Evolutionary conservation across 1,284 basidiomycete genomes (phyloP).

Genomic region (Leccinum discolor): DNA sequence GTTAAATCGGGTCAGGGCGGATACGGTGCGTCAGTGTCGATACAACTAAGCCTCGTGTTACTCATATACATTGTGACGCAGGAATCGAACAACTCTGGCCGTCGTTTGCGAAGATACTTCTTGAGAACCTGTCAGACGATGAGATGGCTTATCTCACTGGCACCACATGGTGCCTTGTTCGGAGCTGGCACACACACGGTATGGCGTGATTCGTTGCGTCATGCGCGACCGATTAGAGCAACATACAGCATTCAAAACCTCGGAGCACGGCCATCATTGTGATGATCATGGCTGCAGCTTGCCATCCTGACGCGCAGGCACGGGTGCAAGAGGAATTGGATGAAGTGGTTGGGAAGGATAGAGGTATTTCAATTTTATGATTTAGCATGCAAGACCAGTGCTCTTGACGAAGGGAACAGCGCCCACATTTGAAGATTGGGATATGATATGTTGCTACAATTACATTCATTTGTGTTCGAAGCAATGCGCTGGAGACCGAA

Average conservation of each 20-base stretch:
- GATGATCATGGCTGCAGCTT: constrained; percentile 15
- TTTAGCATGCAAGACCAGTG: neutral
- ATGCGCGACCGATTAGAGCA: neutral
- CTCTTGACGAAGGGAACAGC: constrained; percentile 3
- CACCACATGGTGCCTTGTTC: constrained; percentile 6
- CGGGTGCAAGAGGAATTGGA: constrained; percentile 17
- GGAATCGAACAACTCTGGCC: neutral
- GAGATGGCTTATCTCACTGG: constrained; percentile 17
- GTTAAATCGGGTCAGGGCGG: constrained; percentile 5
- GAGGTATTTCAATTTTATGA: constrained; percentile 2
- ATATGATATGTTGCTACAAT: constrained; percentile 9
- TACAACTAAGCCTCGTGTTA: too few species aligned
- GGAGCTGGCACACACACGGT: constrained; percentile 11
- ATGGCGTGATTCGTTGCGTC: neutral
- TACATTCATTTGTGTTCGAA: constrained; percentile 35
- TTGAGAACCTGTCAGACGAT: constrained; percentile 12
- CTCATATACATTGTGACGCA: neutral
- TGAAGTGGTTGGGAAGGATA: constrained; percentile 12
- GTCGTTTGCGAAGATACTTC: constrained; percentile 12
- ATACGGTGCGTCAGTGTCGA: constrained; percentile 2
- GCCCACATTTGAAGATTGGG: constrained; percentile 13
- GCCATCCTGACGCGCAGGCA: constrained; percentile 8
- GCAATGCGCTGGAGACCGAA: constrained; percentile 38
- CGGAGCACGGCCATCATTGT: constrained; percentile 3
- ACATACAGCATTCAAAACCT: constrained; percentile 3